These are phyloP conservation scores for Ophiorrhiza pumila DNA, from an alignment of 257 asterid genomes.

Conservation along the genomic window DNA sequence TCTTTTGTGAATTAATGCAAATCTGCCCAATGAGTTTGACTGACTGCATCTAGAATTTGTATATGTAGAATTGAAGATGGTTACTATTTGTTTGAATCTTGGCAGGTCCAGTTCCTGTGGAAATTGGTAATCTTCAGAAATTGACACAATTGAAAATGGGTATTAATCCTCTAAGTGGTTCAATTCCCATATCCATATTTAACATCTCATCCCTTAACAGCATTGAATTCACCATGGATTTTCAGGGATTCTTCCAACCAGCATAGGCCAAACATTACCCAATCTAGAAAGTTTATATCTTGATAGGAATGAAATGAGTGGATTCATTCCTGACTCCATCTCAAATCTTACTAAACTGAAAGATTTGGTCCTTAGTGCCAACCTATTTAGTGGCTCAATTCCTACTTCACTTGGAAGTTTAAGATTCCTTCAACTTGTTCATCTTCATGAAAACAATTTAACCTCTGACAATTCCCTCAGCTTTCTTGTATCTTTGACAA, in stretches of 20 bases:
- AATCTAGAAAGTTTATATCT: neutral
- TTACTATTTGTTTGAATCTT: neutral
- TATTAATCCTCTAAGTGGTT: neutral
- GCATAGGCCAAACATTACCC: neutral
- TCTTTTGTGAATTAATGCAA: no score
- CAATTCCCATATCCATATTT: neutral
- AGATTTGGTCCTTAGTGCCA: neutral
- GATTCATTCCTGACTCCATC: neutral
- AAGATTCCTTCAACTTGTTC: neutral
- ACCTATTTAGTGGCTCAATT: neutral
- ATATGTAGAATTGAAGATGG: no score
- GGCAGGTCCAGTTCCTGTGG: neutral
- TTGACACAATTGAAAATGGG: neutral
- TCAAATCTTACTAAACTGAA: neutral
- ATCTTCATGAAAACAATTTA: neutral
- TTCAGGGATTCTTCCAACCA: neutral
- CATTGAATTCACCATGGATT: neutral
- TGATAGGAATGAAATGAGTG: neutral
- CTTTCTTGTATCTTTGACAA: neutral
- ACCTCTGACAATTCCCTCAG: neutral
- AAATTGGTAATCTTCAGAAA: conserved; percentile 4
- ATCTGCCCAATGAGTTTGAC: no score
- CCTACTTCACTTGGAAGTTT: neutral
- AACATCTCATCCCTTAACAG: neutral
- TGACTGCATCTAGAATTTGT: no score